These are phyloP conservation scores for Areca catechu DNA, from an alignment of 176 grass and related monocot genomes.

Conservation along the genomic window DNA sequence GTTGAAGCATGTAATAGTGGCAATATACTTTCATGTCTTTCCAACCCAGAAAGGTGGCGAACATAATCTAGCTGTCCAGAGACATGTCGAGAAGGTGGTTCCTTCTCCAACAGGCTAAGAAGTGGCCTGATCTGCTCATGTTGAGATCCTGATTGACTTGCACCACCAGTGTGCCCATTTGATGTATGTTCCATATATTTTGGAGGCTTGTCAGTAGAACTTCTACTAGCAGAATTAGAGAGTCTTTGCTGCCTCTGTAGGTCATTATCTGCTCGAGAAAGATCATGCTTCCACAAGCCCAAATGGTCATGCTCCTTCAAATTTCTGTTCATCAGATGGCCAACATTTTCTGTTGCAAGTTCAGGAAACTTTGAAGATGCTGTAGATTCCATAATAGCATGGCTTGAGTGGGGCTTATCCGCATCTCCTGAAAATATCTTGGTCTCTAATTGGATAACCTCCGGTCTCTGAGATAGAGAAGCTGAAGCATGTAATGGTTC, in stretches of 20 bases:
- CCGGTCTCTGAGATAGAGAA: constrained; percentile 11
- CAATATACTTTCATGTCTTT: constrained; percentile 93
- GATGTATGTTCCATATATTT: constrained; percentile 68
- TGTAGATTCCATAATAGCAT: constrained; percentile 38
- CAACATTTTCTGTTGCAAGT: constrained; percentile 12
- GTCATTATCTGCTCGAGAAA: constrained; percentile 33
- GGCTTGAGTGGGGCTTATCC: constrained; percentile 29
- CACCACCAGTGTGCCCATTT: constrained; percentile 38
- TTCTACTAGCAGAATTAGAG: constrained; percentile 61
- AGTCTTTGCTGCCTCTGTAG: constrained; percentile 39
- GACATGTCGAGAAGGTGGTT: constrained; percentile 86
- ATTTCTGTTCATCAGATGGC: constrained; percentile 14
- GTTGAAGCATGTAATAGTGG: constrained; percentile 83
- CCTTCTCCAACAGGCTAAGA: constrained; percentile 91
- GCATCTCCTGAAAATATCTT: constrained; percentile 24
- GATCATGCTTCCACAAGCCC: constrained; percentile 12
- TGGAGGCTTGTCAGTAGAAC: constrained; percentile 71
- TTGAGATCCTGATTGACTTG: constrained; percentile 22
- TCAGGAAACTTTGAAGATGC: constrained; percentile 57
- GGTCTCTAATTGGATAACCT: neutral
- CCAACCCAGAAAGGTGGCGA: constrained; percentile 72
- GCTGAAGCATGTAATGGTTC: constrained; percentile 36
- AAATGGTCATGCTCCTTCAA: constrained; percentile 41
- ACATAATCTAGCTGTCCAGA: constrained; percentile 96
- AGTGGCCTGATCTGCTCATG: constrained; percentile 80